Base-by-base conservation (phyloP, 805 yeast genomes). In the Maudiozyma turicensis region DNA sequence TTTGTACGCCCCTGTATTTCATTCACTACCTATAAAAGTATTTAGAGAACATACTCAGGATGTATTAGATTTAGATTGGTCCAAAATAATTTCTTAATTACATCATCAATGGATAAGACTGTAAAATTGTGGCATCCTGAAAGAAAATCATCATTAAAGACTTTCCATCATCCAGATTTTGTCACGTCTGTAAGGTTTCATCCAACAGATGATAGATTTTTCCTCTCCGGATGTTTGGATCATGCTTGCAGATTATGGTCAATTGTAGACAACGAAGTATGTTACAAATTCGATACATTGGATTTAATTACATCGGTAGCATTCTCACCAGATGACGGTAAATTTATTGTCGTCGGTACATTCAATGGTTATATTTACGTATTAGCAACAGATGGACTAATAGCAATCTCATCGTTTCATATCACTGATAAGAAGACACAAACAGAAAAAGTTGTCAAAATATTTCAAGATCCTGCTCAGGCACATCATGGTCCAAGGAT, bases 61-160 rank as follows among this genome's bases (percentile, higher is more conserved):
- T 50, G 74, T 91, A 9, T 64, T 87, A n/a, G 78, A 84, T 8
- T 60, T 90, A 33, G 86, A 86, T 58, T 90, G 97, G 97, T 84
- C 95, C 46, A 83, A 82, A 89, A 88, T 65, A 84, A 84, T 61
- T 90, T 90, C 56, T 62, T 90, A 30, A 60, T 88, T 0, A 75
- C 93, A 0, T 81, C 91, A 3, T 84, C 95, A 1, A 84, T 86
- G 83, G 98, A 90, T 65, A 76, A 77, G 53, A 83, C 95, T 0
- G 95, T 81, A 3, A 78, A 78, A 54, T 69, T 90, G 44, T 90
- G 96, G 96, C 95, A 90, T 62, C 77, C 84, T 8, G 87, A 85
- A 40, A 73, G 90, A 45, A 67, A 66, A 3, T 72, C 70, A 10
- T 80, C 87, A 46, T 68, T 90, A 14, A 75, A 83, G 45, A 72